Evolutionary conservation across 768 basidiomycete species (phyloP), one percentile per base, ranked within the genome.

Genomic region (Boletales sp.): DNA sequence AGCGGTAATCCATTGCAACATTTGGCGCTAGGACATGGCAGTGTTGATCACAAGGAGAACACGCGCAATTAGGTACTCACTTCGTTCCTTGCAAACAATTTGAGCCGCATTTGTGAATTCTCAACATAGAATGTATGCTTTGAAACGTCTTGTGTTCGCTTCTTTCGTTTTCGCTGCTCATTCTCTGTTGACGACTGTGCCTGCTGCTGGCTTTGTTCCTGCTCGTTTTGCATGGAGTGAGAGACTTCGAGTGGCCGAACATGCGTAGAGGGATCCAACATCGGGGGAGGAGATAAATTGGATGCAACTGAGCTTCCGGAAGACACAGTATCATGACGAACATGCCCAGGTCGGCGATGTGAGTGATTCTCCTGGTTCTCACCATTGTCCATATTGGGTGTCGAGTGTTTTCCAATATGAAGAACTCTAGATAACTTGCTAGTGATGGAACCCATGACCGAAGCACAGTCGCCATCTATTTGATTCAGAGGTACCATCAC

Each of bases 1-100:
- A 0, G 90, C 89, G 8, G 93, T 88, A 43, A 98, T 93, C 82
- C 93, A 98, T 66, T 99, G 95, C 48, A 91, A 73, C 92, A 97
- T 97, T 76, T 97, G 93, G 17, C 95, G 81, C 88, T 90, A 55
- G 4, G 39, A 13, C 7, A 27, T 7, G 24, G 37, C 5, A 27
- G 37, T 2, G 34, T 65, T 41, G 61, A 43, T 44, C 21, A 11
- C 38, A 34, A 30, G 4, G 15, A 7, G 24, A 27, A 39, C 34
- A 35, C 11, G 30, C 27, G 21, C 29, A 17, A 17, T 7, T 1
- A 37, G 2, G 14, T 39, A 47, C 40, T 43, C 40, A 88, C 90
- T 72, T 97, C 90, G 63, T 87, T 95, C 63, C 83, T 84, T 8
- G 97, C 93, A 51, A 82, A 83, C 13, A 97, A 65, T 68, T 94